These are phyloP conservation scores for Malus hybrid DNA, from an alignment of 331 rosid species.

Conservation along the genomic window DNA sequence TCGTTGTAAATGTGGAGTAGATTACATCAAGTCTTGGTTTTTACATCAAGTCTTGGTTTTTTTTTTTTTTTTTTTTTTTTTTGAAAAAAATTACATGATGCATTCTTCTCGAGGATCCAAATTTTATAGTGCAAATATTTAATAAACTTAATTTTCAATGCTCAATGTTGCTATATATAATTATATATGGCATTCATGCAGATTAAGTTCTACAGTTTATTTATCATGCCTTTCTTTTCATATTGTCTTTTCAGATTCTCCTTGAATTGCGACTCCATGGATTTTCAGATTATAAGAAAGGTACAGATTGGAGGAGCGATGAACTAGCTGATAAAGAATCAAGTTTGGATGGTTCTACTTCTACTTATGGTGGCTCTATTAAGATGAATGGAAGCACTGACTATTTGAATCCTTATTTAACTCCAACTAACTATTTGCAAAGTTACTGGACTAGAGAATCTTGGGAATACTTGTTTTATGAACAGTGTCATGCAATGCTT, in stretches of 20 bases:
- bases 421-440: constrained; percentile 20
- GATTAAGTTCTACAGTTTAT: constrained; percentile 2
- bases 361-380: constrained; percentile 20
- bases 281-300: constrained; percentile 32
- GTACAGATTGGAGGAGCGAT: constrained; percentile 23
- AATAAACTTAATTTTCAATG: background rate
- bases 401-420: constrained; percentile 25
- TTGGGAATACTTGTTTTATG: constrained; percentile 96
- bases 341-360: constrained; percentile 33
- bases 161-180: background rate
- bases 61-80: too few relatives aligned
- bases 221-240: constrained; percentile 6
- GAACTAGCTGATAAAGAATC: constrained; percentile 34
- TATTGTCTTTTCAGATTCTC: constrained; percentile 47
- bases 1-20: background rate
- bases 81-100: background rate
- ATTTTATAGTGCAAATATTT: background rate
- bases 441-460: constrained; percentile 77
- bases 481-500: constrained; percentile 84
- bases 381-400: constrained; percentile 44
- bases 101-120: background rate
- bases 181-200: background rate
- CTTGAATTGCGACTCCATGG: constrained; percentile 70
- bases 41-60: background rate
- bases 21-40: background rate